Conservation (phyloP, 2,329 filamentous ascomycete species). For the Cladosporium sp. region DNA sequence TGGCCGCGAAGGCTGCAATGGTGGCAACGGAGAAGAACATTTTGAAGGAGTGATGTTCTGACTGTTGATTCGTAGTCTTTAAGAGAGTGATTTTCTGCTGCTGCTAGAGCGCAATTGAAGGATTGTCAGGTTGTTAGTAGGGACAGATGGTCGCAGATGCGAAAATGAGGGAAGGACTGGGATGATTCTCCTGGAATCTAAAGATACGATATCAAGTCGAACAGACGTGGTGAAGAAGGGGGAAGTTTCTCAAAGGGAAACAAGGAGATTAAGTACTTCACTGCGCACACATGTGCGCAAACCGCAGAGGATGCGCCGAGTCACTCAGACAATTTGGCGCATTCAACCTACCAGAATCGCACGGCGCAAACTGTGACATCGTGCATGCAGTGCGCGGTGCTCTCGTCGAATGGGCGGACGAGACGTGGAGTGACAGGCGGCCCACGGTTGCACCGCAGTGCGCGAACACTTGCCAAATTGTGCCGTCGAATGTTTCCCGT, state of each 20-base stretch:
- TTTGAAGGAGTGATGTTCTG: constrained; percentile 3
- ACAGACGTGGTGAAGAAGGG: not conserved
- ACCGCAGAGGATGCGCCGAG: not conserved
- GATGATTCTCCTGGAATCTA: constrained; percentile 12
- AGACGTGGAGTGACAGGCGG: constrained; percentile 4
- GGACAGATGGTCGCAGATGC: constrained; percentile 9
- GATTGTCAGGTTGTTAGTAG: constrained; percentile 2
- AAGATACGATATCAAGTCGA: constrained; percentile 1
- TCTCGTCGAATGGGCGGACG: constrained; percentile 7
- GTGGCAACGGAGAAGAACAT: constrained; percentile 18
- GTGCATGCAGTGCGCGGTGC: not conserved
- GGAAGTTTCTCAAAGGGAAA: not conserved
- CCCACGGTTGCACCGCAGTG: constrained; percentile 1
- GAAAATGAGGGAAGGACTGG: constrained; percentile 11
- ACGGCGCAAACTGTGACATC: constrained; percentile 12
- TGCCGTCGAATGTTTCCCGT: constrained; percentile 5
- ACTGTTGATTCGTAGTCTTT: constrained; percentile 2
- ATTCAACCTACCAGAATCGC: constrained; percentile 9
- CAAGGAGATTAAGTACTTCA: constrained; percentile 1
- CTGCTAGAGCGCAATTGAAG: constrained; percentile 6
- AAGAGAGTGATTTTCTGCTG: constrained; percentile 6
- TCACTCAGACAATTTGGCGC: constrained; percentile 1
- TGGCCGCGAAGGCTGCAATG: constrained; percentile 18
- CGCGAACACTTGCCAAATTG: constrained; percentile 6
- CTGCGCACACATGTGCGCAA: not conserved